Evolutionary conservation across 805 yeast species (phyloP).

Genomic region (Yarrowia hollandica): DNA sequence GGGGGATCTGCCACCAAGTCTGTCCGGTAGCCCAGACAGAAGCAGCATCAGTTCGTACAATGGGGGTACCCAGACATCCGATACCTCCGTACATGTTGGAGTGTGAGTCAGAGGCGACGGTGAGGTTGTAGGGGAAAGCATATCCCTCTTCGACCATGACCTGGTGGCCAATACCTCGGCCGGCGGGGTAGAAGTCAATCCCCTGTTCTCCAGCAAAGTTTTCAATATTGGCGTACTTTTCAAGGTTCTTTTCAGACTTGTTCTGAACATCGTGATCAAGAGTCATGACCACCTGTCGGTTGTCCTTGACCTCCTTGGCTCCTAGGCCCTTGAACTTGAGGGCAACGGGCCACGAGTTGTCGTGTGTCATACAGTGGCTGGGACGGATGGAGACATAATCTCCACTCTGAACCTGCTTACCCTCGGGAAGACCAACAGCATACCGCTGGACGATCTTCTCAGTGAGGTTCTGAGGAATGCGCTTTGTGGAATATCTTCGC

Average conservation of each 20-base stretch:
- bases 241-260: conserved; percentile 81
- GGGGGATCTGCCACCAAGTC: conserved; percentile 99
- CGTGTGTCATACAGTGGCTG: conserved; percentile 98
- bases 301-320: conserved; percentile 76
- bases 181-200: conserved; percentile 96
- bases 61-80: conserved; percentile 94
- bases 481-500: conserved; percentile 26
- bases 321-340: conserved; percentile 94
- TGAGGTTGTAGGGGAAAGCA: conserved; percentile 88
- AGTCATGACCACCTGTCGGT: conserved; percentile 91
- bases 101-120: conserved; percentile 97
- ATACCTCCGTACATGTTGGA: conserved; percentile 98
- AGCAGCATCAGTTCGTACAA: conserved; percentile 98
- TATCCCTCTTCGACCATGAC: conserved; percentile 99
- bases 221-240: conserved; percentile 85
- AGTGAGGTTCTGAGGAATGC: conserved; percentile 72
- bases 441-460: conserved; percentile 94
- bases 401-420: conserved; percentile 78
- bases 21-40: conserved; percentile 99
- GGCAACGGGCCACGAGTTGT: conserved; percentile 99
- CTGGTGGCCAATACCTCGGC: conserved; percentile 98
- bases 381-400: conserved; percentile 95
- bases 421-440: conserved; percentile 80
- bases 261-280: conserved; percentile 98
- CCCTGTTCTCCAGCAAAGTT: conserved; percentile 87